These are phyloP conservation scores for Diaporthe citriasiana DNA, from an alignment of 2,329 filamentous ascomycete genomes.

Conservation along the genomic window DNA sequence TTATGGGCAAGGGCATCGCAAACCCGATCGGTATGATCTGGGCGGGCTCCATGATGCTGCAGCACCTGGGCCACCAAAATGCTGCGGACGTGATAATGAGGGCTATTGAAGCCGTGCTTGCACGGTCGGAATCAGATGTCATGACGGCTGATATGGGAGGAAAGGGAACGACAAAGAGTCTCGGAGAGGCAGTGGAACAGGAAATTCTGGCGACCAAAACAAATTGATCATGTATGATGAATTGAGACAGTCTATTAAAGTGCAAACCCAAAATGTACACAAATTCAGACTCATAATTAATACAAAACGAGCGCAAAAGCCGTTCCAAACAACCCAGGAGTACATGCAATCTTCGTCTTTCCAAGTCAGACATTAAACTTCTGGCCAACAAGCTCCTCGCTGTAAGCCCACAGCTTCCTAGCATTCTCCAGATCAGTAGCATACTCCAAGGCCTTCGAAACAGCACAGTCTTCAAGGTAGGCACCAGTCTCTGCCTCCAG, in stretches of 20 bases:
- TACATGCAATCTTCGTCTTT: accelerated
- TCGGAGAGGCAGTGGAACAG: conserved; percentile 65
- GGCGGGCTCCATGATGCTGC: conserved; percentile 78
- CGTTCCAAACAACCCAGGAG: not conserved
- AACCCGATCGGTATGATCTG: conserved; percentile 78
- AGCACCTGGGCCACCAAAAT: conserved; percentile 71
- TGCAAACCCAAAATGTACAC: not conserved
- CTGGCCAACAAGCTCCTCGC: conserved; percentile 43
- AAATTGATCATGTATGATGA: not conserved
- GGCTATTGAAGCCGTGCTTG: conserved; percentile 71
- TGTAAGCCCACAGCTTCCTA: conserved; percentile 58
- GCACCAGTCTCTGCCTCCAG: conserved; percentile 7
- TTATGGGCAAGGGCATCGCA: conserved; percentile 73
- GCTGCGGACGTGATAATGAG: conserved; percentile 70
- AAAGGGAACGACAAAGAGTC: conserved; percentile 66
- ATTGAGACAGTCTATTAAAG: not conserved
- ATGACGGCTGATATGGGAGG: conserved; percentile 74
- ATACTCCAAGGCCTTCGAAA: not conserved
- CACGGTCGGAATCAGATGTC: conserved; percentile 62
- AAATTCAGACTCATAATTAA: not conserved
- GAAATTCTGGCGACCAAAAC: conserved; percentile 45
- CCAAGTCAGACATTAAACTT: conserved; percentile 33
- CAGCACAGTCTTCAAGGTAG: conserved; percentile 24
- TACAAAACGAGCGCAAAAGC: accelerated
- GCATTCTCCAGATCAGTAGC: conserved; percentile 53